A percentile compares a stretch with the other conserved stretches of the same genome.
Conservation (phyloP, 2,329 filamentous ascomycete species). For the Drechslerella dactyloides region DNA sequence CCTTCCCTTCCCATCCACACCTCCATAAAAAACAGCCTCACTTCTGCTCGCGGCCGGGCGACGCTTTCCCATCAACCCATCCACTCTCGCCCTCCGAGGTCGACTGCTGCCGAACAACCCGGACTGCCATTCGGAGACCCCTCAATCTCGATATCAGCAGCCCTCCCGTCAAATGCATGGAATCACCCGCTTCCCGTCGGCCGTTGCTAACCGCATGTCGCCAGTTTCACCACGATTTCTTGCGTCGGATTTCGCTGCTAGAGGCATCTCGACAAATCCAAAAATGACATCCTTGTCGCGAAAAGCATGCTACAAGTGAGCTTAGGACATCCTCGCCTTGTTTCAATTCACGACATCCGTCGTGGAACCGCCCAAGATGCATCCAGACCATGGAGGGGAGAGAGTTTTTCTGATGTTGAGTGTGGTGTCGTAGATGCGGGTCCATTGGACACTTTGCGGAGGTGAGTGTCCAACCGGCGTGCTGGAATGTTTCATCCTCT, state of each 20-base stretch:
- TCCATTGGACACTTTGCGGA: slow-evolving; percentile 65
- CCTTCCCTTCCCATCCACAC: background rate
- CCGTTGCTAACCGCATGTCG: background rate
- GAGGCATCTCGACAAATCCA: background rate
- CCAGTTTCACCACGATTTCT: slow-evolving; percentile 1
- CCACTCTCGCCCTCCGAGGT: background rate
- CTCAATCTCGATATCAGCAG: background rate
- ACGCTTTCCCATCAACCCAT: background rate
- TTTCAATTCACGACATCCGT: slow-evolving; percentile 15
- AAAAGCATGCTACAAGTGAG: slow-evolving; percentile 56
- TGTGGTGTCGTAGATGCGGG: slow-evolving; percentile 60
- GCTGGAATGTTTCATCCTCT: background rate
- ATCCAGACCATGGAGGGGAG: slow-evolving; percentile 40
- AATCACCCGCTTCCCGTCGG: background rate
- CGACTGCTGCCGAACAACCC: background rate
- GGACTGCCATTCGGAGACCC: background rate
- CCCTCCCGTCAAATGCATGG: background rate
- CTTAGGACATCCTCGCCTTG: slow-evolving; percentile 33
- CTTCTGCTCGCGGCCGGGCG: background rate
- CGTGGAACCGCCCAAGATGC: slow-evolving; percentile 11
- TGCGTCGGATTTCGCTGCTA: background rate
- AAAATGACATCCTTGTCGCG: slow-evolving; percentile 54
- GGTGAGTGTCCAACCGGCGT: slow-evolving; percentile 57
- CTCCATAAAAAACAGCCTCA: background rate
- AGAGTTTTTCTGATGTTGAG: slow-evolving; percentile 59